Conservation (phyloP, 2,329 filamentous ascomycete species). For the Furcasterigmium furcatum region DNA sequence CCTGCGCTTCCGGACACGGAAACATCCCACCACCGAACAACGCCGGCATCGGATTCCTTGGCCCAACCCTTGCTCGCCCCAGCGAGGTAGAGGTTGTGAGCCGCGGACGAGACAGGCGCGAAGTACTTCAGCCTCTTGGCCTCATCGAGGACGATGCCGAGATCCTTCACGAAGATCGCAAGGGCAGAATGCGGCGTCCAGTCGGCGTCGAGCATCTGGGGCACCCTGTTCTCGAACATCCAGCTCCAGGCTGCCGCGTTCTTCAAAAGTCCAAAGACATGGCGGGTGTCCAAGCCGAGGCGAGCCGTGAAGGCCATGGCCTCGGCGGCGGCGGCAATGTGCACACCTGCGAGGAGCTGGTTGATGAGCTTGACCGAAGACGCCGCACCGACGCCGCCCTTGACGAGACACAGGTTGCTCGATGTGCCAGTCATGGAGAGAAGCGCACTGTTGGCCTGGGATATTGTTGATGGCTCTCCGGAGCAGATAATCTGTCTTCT, state of each 20-base stretch:
- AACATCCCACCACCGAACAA: conserved; percentile 34
- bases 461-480: conserved; percentile 15
- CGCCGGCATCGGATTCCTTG: conserved; percentile 28
- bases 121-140: conserved; percentile 20
- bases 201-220: conserved; percentile 29
- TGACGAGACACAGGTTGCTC: conserved; percentile 39
- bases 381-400: conserved; percentile 47
- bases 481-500: conserved; percentile 26
- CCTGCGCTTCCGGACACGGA: conserved; percentile 14
- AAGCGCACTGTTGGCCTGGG: conserved; percentile 16
- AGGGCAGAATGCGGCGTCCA: conserved; percentile 33
- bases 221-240: conserved; percentile 31
- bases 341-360: conserved; percentile 55
- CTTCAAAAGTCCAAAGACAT: conserved; percentile 44
- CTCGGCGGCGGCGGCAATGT: conserved; percentile 53
- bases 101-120: conserved; percentile 22
- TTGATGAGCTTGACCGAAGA: conserved; percentile 57
- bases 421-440: conserved; percentile 19
- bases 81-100: conserved; percentile 26
- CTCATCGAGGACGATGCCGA: conserved; percentile 31
- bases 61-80: conserved; percentile 25
- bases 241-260: conserved; percentile 28
- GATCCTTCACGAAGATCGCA: conserved; percentile 28
- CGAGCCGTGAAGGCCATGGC: conserved; percentile 53
- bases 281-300: conserved; percentile 47